These are phyloP conservation scores for Mortierella claussenii DNA, from an alignment of 192 early-diverging fungal species.

Conservation along the genomic window DNA sequence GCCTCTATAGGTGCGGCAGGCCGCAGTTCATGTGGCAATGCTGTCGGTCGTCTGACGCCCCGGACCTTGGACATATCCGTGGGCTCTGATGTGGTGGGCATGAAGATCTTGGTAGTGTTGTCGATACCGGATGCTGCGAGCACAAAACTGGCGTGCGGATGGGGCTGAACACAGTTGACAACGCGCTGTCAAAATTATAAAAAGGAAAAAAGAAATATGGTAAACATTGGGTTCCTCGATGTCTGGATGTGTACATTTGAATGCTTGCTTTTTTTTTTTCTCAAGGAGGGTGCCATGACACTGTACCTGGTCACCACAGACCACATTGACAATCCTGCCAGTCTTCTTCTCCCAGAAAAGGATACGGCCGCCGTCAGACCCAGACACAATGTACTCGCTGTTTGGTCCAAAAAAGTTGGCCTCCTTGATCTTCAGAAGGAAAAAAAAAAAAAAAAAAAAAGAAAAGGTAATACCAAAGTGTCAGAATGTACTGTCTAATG, in stretches of 20 bases:
- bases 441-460: conserved; percentile 1
- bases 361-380: conserved; percentile 79
- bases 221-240: too few relatives aligned
- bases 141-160: conserved; percentile 64
- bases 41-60: conserved; percentile 12
- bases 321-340: conserved; percentile 67
- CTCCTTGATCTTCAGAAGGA: conserved; percentile 68
- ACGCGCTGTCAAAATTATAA: conserved; percentile 25
- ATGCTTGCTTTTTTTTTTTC: background rate
- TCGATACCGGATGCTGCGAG: conserved; percentile 83
- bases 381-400: conserved; percentile 76
- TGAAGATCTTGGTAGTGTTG: conserved; percentile 75
- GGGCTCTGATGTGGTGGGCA: conserved; percentile 51
- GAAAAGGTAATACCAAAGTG: too few relatives aligned
- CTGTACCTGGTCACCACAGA: conserved; percentile 69
- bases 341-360: conserved; percentile 76
- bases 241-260: too few relatives aligned
- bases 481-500: too few relatives aligned
- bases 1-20: background rate
- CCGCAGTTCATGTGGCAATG: conserved; percentile 2
- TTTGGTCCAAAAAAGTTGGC: conserved; percentile 76
- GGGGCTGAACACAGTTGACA: conserved; percentile 62
- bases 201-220: conserved; percentile 16
- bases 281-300: background rate
- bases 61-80: conserved; percentile 39